Base-by-base conservation (phyloP, 768 basidiomycete species). In the Serpula lacrymans region DNA sequence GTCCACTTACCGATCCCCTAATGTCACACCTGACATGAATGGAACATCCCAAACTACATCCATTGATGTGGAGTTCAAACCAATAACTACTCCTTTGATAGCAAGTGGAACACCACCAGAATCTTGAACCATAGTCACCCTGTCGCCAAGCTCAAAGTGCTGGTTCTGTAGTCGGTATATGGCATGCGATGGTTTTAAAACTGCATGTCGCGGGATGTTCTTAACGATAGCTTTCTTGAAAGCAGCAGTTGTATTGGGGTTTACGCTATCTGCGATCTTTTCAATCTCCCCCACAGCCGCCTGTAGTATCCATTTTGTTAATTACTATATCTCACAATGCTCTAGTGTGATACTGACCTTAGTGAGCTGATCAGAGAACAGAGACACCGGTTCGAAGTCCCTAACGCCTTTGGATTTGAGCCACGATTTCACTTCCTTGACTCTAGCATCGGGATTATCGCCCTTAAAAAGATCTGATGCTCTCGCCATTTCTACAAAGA, bases 1-100 rank as follows among this genome's bases (percentile, higher is more conserved):
- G 14, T 22, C 34, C 16, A 54, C 57, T 16, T 52, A 91, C 88
- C 93, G 73, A 53, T 88, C 89, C 3, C 82, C 81, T 9, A 98
- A 68, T 1, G 88, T 96, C 2, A 77, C 74, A 6, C 96, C 96
- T 16, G 91, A 82, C 80, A 99, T 89, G 65, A 99, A 98, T 1
- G 91, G 76, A 17, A 86, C 83, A 59, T 99, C 96, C 89, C 96
- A 98, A 1, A 95, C 77, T 17, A 98, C 86, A 59, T 98, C 96
- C 77, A 98, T 86, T 3, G 85, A 80, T 55, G 84, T 88, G 2
- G 83, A 65, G 52, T 84, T 89, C 53, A 99, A 64, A 11, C 94
- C 90, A 38, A 98, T 78, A 18, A 98, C 93, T 12, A 95, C 90
- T 16, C 96, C 96, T 64, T 95, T 97, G 37, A 83, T 84, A 1